phyloP scores from a whole-genome alignment of 2,329 filamentous ascomycete species.

The Exophiala oligosperma region DNA sequence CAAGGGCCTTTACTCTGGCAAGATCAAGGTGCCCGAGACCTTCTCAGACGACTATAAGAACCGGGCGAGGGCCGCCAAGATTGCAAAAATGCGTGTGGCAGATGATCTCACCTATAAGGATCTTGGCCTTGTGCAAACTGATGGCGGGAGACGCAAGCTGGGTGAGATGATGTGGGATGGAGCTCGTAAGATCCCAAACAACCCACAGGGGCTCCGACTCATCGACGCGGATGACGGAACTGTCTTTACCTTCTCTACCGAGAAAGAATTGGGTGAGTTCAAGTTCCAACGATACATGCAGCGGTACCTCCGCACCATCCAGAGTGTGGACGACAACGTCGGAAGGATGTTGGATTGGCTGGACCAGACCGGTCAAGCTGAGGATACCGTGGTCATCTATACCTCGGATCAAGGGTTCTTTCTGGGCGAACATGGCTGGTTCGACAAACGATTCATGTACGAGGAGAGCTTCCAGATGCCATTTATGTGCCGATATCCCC shows the following conservation, averaged over 20 bases:
- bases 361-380: slow-evolving; percentile 41
- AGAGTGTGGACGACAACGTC: slow-evolving; percentile 55
- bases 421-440: slow-evolving; percentile 59
- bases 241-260: slow-evolving; percentile 47
- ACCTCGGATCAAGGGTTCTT: slow-evolving; percentile 59
- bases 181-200: no score
- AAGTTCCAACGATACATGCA: slow-evolving; percentile 61
- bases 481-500: slow-evolving; percentile 51
- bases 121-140: slow-evolving; percentile 53
- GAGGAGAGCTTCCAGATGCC: slow-evolving; percentile 60
- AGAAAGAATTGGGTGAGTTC: slow-evolving; percentile 50
- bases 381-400: slow-evolving; percentile 56
- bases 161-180: no score
- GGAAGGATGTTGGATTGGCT: slow-evolving; percentile 51
- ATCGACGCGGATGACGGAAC: slow-evolving; percentile 50
- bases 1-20: slow-evolving; percentile 49
- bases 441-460: slow-evolving; percentile 61
- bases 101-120: slow-evolving; percentile 56
- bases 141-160: slow-evolving; percentile 39
- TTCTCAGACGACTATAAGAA: slow-evolving; percentile 58
- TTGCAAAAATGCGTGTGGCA: slow-evolving; percentile 54
- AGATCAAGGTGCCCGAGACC: slow-evolving; percentile 51
- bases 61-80: slow-evolving; percentile 49
- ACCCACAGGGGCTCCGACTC: slow-evolving; percentile 30
- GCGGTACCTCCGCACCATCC: slow-evolving; percentile 55